Percentiles rank a stretch among this genome's conserved stretches.
These are phyloP conservation scores for Yarrowia osloensis DNA, from an alignment of 805 yeast species.

Conservation along the genomic window DNA sequence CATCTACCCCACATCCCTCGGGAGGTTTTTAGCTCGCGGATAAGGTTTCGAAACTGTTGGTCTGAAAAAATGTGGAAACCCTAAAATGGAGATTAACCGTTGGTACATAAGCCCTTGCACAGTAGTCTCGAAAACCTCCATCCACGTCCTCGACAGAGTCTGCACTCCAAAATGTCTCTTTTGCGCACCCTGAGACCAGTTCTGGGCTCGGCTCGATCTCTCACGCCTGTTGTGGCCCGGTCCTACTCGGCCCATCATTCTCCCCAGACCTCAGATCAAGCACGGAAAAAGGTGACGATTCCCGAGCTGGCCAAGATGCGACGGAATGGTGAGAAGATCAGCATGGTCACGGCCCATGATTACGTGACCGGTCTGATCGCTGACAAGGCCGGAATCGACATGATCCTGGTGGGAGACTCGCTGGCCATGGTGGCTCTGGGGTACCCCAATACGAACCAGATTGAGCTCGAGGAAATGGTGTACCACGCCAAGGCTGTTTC, in stretches of 20 bases:
- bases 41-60: constrained; percentile 17
- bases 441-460: constrained; percentile 61
- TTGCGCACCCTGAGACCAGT: not conserved
- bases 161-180: not conserved
- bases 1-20: constrained; percentile 27
- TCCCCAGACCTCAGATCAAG: constrained; percentile 12
- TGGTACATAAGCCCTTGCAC: constrained; percentile 10
- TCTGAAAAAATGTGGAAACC: not conserved
- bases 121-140: not conserved
- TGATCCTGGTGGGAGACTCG: constrained; percentile 85
- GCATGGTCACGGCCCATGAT: constrained; percentile 87
- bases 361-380: constrained; percentile 74
- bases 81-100: not conserved
- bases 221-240: not conserved
- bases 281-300: constrained; percentile 45
- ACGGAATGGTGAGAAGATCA: constrained; percentile 45
- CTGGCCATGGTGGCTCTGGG: constrained; percentile 91
- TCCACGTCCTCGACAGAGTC: not conserved
- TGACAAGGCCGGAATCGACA: constrained; percentile 64
- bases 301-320: constrained; percentile 46
- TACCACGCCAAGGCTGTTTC: constrained; percentile 75
- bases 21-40: not conserved
- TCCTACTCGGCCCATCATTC: constrained; percentile 25
- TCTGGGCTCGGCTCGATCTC: not conserved
- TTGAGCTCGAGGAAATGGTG: constrained; percentile 73